Evolutionary conservation across 1,139 yeast genomes (phyloP).

Genomic region (Saccharomycopsis crataegensis): DNA sequence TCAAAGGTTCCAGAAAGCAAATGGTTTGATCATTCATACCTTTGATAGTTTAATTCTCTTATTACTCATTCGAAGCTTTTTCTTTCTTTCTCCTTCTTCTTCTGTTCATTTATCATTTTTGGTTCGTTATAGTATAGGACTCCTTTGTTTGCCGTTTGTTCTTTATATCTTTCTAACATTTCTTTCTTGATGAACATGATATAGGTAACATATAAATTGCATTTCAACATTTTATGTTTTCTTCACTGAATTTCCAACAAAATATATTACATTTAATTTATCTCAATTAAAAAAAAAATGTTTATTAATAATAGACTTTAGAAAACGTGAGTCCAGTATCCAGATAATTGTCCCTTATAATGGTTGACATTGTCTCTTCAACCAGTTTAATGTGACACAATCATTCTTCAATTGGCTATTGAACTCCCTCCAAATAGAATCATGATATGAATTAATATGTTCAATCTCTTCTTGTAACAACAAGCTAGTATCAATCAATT

Average conservation of each 20-base stretch:
- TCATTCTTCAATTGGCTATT: constrained; percentile 41
- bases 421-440: constrained; percentile 50
- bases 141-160: not conserved
- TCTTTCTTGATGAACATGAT: too few relatives aligned
- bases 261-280: too few relatives aligned
- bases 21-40: constrained; percentile 40
- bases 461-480: constrained; percentile 54
- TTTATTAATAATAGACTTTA: too few relatives aligned
- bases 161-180: not conserved
- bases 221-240: too few relatives aligned
- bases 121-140: not conserved
- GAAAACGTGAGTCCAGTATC: too few relatives aligned
- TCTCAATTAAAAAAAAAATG: too few relatives aligned
- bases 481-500: constrained; percentile 51
- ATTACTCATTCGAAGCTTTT: not conserved
- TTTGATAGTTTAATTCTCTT: not conserved
- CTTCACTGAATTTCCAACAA: too few relatives aligned
- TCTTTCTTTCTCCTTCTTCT: not conserved
- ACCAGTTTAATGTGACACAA: constrained; percentile 60
- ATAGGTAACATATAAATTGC: too few relatives aligned
- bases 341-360: constrained; percentile 21
- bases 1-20: constrained; percentile 71
- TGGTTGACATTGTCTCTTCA: constrained; percentile 60
- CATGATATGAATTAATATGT: constrained; percentile 68
- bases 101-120: not conserved